Evolutionary conservation across 139 green algal species (phyloP), one percentile per base, ranked within the genome.

Genomic region (Cymbomonas tetramitiformis): DNA sequence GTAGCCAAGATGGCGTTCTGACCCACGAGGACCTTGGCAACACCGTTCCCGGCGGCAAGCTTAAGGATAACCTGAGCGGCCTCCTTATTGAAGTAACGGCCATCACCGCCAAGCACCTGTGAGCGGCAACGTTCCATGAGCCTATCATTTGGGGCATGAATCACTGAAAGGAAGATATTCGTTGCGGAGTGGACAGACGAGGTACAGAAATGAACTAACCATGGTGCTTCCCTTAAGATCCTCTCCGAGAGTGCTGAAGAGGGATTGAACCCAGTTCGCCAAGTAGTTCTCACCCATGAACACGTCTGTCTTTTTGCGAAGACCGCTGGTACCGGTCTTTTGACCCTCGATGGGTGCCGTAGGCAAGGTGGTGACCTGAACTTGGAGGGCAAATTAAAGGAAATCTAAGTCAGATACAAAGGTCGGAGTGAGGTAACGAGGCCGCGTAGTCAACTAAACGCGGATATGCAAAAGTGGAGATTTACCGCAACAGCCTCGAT

Each of bases 51-150:
- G 12, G 90, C 90, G 8, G 91, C 91, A 40, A 97, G 70, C 73
- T 94, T 96, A 56, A 97, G 75, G 63, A 96, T 95, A 55, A 86
- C 88, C 76, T 95, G 89, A 2, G 87, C 82, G 1, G 87, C 91
- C 68, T 98, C 79, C 64, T 91, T 91, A 71, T 94, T 94, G 70
- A 88, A 99, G 79, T 94, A 99, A 43, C 91, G 82, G n/a, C 92
- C 92, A 49, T 99, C 92, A 7, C 92, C 92, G 29, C 91, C 91
- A 38, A 99, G 74, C 24, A 80, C n/a, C n/a, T n/a, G n/a, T n/a
- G n/a, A n/a, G n/a, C n/a, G n/a, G n/a, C n/a, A n/a, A n/a, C n/a
- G 87, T 29, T 98, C 81, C 18, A 76, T 76, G 68, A 64, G 50
- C 91, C 90, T 56, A 77, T 66, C 6, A 82, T 56, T 67, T 97